phyloP scores from a whole-genome alignment of 805 yeast species.

The Maudiozyma bulderi region DNA sequence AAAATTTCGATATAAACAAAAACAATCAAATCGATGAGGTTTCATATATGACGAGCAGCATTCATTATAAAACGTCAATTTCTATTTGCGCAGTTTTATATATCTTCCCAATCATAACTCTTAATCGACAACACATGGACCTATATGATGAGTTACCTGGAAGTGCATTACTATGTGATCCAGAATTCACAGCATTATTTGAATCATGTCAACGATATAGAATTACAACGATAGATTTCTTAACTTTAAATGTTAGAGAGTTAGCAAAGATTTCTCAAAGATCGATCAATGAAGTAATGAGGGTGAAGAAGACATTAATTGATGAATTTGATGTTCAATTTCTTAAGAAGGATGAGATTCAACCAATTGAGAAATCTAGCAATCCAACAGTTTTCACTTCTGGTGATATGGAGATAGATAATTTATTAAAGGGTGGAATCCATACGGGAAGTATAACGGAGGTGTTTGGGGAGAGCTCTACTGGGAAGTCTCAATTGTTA shows the following conservation, averaged over 20 bases:
- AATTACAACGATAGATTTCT: slow-evolving; percentile 34
- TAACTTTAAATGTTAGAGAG: slow-evolving; percentile 30
- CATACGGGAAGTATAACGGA: slow-evolving; percentile 53
- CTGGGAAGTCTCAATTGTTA: slow-evolving; percentile 78
- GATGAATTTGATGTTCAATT: slow-evolving; percentile 12
- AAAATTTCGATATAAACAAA: no score
- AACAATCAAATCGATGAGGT: no score
- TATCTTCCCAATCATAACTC: no score
- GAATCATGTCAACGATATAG: slow-evolving; percentile 22
- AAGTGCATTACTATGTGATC: slow-evolving; percentile 29
- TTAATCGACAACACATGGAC: slow-evolving; percentile 29
- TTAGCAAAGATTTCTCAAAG: slow-evolving; percentile 28
- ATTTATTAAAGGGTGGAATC: slow-evolving; percentile 46
- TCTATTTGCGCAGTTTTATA: no score
- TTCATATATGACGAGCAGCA: no score
- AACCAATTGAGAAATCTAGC: not conserved
- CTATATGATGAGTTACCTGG: slow-evolving; percentile 34
- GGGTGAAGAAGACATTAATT: slow-evolving; percentile 16
- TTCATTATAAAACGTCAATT: no score
- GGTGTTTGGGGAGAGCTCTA: slow-evolving; percentile 72
- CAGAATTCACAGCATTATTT: slow-evolving; percentile 24
- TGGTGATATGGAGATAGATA: slow-evolving; percentile 45
- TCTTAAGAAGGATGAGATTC: slow-evolving; percentile 4
- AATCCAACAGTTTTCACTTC: slow-evolving; percentile 33
- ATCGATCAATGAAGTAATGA: slow-evolving; percentile 27